Evolutionary conservation across 371 early-diverging fungal species (phyloP).

Genomic region (Mucor piriformis): DNA sequence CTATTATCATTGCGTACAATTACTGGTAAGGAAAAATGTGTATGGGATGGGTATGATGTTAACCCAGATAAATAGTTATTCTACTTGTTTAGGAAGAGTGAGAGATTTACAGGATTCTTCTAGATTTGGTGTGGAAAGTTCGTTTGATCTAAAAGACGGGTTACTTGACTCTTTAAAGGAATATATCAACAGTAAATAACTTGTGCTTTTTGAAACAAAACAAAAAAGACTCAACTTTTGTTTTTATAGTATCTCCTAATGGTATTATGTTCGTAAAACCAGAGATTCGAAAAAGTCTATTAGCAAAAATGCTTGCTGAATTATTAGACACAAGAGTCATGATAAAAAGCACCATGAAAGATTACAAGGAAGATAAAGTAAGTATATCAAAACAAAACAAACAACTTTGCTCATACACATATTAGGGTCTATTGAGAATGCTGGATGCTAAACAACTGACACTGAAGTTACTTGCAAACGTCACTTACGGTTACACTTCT

Average conservation of each 20-base stretch:
- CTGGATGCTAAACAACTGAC: conserved; percentile 84
- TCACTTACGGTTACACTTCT: conserved; percentile 89
- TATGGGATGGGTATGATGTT: neutral
- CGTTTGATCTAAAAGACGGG: conserved; percentile 19
- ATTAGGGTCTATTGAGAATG: conserved; percentile 42
- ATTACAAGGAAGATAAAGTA: conserved; percentile 65
- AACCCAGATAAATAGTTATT: conserved; percentile 54
- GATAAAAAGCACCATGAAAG: conserved; percentile 85
- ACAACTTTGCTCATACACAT: neutral
- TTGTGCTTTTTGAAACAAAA: too few relatives aligned
- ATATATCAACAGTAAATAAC: conserved; percentile 62
- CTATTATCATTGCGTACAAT: conserved; percentile 94
- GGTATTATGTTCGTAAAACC: conserved; percentile 83
- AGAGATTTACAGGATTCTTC: conserved; percentile 40
- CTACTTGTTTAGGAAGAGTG: conserved; percentile 80
- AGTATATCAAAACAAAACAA: neutral
- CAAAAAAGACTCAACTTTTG: neutral
- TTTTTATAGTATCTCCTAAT: conserved; percentile 74
- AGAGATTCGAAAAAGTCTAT: conserved; percentile 70
- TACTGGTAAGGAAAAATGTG: conserved; percentile 62
- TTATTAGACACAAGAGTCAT: conserved; percentile 86
- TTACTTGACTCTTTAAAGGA: conserved; percentile 61
- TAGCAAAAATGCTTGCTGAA: conserved; percentile 84
- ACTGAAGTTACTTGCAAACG: conserved; percentile 89
- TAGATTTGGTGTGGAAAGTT: conserved; percentile 44